Evolutionary conservation across 2,329 filamentous ascomycete species (phyloP).

Genomic region (Verticillium zaregamsianum): DNA sequence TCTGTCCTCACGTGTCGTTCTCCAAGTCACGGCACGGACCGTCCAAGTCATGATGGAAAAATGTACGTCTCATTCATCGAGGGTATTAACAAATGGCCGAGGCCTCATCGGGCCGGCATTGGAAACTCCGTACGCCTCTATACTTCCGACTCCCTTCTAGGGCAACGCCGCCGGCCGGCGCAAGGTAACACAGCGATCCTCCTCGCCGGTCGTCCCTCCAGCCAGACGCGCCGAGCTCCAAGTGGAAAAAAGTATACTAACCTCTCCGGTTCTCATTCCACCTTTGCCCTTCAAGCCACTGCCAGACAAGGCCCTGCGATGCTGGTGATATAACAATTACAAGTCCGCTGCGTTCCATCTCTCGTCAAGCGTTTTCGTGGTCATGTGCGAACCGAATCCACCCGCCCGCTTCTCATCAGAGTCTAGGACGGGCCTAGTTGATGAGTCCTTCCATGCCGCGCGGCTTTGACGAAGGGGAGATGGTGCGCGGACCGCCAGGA

Average conservation of each 20-base stretch:
- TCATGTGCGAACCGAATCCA: not conserved
- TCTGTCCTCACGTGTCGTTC: no score
- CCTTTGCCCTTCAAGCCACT: not conserved
- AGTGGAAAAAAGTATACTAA: no score
- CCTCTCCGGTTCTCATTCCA: no score
- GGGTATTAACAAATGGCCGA: not conserved
- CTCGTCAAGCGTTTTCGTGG: no score
- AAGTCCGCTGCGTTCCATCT: no score
- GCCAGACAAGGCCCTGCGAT: no score
- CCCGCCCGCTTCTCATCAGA: not conserved
- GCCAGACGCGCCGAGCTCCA: not conserved
- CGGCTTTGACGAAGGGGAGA: constrained; percentile 39
- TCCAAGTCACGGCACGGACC: no score
- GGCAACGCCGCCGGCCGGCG: not conserved
- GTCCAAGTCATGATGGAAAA: not conserved
- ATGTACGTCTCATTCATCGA: not conserved
- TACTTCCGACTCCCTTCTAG: not conserved
- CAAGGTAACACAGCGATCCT: not conserved
- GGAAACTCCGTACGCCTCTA: not conserved
- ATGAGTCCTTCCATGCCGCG: constrained; percentile 34
- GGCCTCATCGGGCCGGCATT: not conserved
- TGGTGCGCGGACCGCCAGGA: constrained; percentile 24
- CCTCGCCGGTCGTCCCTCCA: not conserved
- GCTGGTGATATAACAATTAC: no score
- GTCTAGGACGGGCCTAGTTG: constrained; percentile 13